Conservation (phyloP, 805 yeast species). For the Cyberlindnera bimundalis region DNA sequence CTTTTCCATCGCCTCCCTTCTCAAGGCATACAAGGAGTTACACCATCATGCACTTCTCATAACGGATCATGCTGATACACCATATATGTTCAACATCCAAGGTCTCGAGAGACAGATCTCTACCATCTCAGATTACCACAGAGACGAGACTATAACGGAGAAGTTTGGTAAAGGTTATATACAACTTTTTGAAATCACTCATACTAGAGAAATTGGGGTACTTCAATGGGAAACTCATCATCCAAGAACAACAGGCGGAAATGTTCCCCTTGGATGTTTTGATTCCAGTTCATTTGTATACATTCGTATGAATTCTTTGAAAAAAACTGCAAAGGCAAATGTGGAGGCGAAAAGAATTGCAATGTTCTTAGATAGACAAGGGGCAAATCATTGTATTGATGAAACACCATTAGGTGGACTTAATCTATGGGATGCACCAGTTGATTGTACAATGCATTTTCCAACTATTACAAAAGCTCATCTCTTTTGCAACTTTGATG, state of each 20-base stretch:
- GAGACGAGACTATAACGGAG: background rate
- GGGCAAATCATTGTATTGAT: conserved; percentile 5
- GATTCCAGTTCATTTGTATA: conserved; percentile 3
- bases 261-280: background rate
- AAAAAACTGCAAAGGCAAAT: conserved; percentile 1
- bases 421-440: conserved; percentile 4
- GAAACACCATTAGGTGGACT: conserved; percentile 5
- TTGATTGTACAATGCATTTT: background rate
- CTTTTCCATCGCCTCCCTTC: conserved; percentile 4
- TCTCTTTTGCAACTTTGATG: background rate
- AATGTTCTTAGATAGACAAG: conserved; percentile 3
- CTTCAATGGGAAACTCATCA: conserved; percentile 4
- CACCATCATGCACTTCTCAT: conserved; percentile 2
- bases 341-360: conserved; percentile 6
- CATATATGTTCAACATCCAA: conserved; percentile 5
- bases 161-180: conserved; percentile 1
- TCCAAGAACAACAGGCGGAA: background rate
- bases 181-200: conserved; percentile 4
- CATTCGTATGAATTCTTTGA: conserved; percentile 2
- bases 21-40: conserved; percentile 4
- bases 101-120: background rate
- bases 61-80: conserved; percentile 4
- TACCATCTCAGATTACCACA: background rate
- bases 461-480: background rate
- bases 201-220: background rate